A percentile compares a stretch with the other conserved stretches of the same genome.
These are phyloP conservation scores for Colletotrichum chrysophilum DNA, from an alignment of 2,329 filamentous ascomycete genomes.

Conservation along the genomic window DNA sequence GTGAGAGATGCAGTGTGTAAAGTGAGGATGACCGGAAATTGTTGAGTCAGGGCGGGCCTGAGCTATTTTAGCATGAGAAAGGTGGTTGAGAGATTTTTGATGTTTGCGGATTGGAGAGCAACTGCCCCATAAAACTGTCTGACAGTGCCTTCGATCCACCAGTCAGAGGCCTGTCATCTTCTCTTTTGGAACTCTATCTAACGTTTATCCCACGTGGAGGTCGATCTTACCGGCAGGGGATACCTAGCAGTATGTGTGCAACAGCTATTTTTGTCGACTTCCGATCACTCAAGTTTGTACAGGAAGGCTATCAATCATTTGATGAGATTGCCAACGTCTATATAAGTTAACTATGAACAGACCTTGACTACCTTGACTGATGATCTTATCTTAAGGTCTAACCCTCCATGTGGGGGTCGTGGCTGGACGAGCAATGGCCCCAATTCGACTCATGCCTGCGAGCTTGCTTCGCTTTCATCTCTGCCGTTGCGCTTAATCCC, in stretches of 20 bases:
- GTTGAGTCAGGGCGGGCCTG: slow-evolving; percentile 8
- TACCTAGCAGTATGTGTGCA: background rate
- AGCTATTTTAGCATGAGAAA: slow-evolving; percentile 13
- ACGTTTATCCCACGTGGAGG: background rate
- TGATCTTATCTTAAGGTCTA: background rate
- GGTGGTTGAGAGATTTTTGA: slow-evolving; percentile 17
- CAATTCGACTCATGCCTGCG: background rate
- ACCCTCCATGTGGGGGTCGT: background rate
- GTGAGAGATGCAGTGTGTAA: background rate
- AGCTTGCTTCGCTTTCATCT: background rate
- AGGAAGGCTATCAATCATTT: background rate
- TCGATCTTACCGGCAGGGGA: background rate
- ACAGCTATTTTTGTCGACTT: background rate
- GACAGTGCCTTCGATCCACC: background rate
- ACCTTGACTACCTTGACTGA: background rate
- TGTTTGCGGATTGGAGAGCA: background rate
- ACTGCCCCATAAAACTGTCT: background rate
- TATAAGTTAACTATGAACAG: background rate
- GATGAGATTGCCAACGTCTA: rapidly evolving
- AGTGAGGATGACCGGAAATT: background rate
- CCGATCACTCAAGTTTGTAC: background rate
- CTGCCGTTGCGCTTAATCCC: background rate
- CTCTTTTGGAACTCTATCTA: background rate
- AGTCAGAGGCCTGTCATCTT: background rate
- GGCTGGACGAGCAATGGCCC: background rate